Percentiles rank a stretch among this genome's conserved stretches.
phyloP scores from a whole-genome alignment of 495 filamentous ascomycete species.

The Aspergillus affinis region DNA sequence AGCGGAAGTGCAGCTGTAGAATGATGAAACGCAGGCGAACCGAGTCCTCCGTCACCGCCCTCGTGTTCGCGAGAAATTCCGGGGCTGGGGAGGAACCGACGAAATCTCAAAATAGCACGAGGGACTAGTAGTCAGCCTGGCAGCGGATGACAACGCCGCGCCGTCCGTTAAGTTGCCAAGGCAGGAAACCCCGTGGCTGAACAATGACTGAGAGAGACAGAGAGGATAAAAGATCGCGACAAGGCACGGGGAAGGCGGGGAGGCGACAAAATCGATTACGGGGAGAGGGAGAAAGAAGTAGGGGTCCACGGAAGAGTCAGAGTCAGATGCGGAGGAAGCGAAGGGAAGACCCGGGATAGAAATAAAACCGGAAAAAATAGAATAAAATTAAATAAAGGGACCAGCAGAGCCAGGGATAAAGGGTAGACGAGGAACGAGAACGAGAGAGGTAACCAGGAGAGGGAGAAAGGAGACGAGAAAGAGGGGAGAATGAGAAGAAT shows the following conservation, averaged over 20 bases:
- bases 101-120: slow-evolving; percentile 39
- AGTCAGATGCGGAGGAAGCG: neutral
- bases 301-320: slow-evolving; percentile 9
- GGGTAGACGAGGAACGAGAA: neutral
- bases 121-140: slow-evolving; percentile 19
- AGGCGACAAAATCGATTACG: slow-evolving; percentile 8
- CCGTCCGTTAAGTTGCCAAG: slow-evolving; percentile 12
- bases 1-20: slow-evolving; percentile 8
- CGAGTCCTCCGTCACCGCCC: slow-evolving; percentile 37
- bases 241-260: neutral
- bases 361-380: neutral
- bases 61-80: slow-evolving; percentile 33
- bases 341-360: neutral
- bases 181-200: neutral
- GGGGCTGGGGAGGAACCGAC: slow-evolving; percentile 29
- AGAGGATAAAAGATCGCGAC: neutral
- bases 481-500: slow-evolving; percentile 9
- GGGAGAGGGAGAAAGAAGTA: slow-evolving; percentile 14
- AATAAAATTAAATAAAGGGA: neutral
- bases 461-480: neutral
- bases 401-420: neutral
- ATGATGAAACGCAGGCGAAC: slow-evolving; percentile 7
- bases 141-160: slow-evolving; percentile 22
- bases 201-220: neutral
- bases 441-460: neutral